phyloP scores from a whole-genome alignment of 2,329 filamentous ascomycete species.

The Pseudogymnoascus sp. region DNA sequence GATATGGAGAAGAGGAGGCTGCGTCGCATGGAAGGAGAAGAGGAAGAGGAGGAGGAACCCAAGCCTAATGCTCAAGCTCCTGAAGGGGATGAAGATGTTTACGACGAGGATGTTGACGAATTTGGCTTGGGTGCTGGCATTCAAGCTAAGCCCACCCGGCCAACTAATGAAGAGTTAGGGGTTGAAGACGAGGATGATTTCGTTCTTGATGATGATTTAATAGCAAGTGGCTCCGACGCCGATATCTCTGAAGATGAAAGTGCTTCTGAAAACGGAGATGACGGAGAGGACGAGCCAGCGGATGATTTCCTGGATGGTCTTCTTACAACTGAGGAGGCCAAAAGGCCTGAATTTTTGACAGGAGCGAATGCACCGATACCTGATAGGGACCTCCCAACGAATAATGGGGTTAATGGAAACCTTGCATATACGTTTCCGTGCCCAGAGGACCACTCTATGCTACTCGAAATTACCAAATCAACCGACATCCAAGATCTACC shows the following conservation, averaged over 20 bases:
- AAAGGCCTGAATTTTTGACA: conserved; percentile 44
- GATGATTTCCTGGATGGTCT: conserved; percentile 69
- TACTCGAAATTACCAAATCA: conserved; percentile 57
- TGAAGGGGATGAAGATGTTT: conserved; percentile 33
- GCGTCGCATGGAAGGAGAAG: conserved; percentile 80
- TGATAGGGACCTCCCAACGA: conserved; percentile 33
- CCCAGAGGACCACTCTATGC: conserved; percentile 68
- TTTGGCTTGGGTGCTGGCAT: conserved; percentile 57
- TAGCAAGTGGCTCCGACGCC: conserved; percentile 63
- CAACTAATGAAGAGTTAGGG: conserved; percentile 48
- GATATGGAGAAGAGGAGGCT: conserved; percentile 77
- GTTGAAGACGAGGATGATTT: conserved; percentile 96
- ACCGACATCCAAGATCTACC: conserved; percentile 61
- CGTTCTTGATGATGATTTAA: conserved; percentile 77
- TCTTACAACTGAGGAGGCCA: conserved; percentile 50
- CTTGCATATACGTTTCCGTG: conserved; percentile 83
- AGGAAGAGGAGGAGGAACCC: conserved; percentile 49
- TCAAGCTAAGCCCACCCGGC: conserved; percentile 34
- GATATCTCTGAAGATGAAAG: conserved; percentile 41
- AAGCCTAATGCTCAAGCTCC: conserved; percentile 24
- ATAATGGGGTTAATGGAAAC: conserved; percentile 38
- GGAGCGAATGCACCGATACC: conserved; percentile 38
- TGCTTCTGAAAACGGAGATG: conserved; percentile 34
- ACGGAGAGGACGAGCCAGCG: conserved; percentile 42
- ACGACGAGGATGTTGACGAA: conserved; percentile 34